Evolutionary conservation across 2,329 filamentous ascomycete genomes (phyloP).

Genomic region (Paraphaeosphaeria sporulosa): DNA sequence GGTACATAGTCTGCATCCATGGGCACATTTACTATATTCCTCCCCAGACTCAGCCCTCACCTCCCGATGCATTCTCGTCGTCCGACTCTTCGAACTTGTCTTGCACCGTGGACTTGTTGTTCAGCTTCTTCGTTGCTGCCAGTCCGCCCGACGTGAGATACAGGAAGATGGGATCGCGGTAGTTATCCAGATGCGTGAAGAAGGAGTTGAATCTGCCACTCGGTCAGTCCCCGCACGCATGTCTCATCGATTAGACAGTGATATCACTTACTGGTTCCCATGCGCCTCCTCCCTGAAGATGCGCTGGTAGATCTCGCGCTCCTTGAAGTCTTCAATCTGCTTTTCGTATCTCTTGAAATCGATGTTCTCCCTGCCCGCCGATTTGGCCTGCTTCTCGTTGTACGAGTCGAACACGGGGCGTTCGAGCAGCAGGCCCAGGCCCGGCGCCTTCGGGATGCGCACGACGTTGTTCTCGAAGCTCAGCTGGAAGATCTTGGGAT

Average conservation of each 20-base stretch:
- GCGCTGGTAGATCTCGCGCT: conserved; percentile 86
- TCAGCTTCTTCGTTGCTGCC: conserved; percentile 50
- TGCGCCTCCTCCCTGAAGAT: conserved; percentile 91
- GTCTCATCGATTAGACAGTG: neutral
- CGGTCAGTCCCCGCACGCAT: conserved; percentile 19
- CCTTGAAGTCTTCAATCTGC: conserved; percentile 87
- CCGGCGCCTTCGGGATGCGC: conserved; percentile 92
- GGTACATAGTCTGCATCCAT: neutral
- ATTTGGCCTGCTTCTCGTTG: conserved; percentile 74
- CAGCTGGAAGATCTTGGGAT: conserved; percentile 73
- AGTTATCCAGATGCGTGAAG: conserved; percentile 61
- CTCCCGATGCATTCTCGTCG: conserved; percentile 45
- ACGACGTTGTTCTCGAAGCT: conserved; percentile 77
- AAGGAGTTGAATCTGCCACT: conserved; percentile 54
- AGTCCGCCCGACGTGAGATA: conserved; percentile 59
- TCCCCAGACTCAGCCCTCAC: conserved; percentile 33
- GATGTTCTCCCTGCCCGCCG: conserved; percentile 72
- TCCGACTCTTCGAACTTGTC: conserved; percentile 44
- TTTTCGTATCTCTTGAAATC: conserved; percentile 81
- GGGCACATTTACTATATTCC: neutral
- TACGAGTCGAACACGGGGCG: conserved; percentile 90
- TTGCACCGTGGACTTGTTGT: conserved; percentile 34
- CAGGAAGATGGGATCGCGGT: conserved; percentile 57
- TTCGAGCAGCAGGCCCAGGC: conserved; percentile 86
- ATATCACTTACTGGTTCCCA: conserved; percentile 76